Conservation (phyloP, 176 grass and related monocot genomes). For the Avena atlantica region DNA sequence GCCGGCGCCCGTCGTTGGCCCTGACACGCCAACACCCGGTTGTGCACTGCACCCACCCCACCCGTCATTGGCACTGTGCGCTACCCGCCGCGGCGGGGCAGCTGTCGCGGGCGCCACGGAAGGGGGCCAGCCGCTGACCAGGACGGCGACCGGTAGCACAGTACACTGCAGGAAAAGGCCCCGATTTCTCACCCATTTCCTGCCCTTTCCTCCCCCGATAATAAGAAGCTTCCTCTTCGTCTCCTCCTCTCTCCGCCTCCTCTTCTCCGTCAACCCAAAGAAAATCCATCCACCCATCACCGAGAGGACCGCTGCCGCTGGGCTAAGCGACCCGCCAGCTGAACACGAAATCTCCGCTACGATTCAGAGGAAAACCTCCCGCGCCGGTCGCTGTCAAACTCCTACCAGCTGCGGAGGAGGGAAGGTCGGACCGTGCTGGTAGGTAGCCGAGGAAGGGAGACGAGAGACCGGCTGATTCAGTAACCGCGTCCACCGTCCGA, state of each 20-base stretch:
- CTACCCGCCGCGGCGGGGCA: slow-evolving; percentile 7
- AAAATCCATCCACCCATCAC: background rate
- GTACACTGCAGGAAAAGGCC: background rate
- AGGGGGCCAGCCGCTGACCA: slow-evolving; percentile 17
- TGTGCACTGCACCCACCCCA: background rate
- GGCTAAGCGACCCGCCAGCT: background rate
- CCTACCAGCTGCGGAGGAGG: background rate
- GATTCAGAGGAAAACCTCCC: background rate
- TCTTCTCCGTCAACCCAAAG: slow-evolving; percentile 13
- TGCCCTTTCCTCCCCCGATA: background rate
- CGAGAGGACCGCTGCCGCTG: background rate
- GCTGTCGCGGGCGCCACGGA: background rate
- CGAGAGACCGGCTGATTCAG: background rate
- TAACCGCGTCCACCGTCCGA: background rate
- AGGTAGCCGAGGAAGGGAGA: background rate
- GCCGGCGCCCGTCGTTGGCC: background rate
- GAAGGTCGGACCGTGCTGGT: background rate
- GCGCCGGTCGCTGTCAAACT: too few relatives aligned
- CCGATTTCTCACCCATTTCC: slow-evolving; percentile 53
- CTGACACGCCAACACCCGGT: background rate
- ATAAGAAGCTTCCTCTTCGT: slow-evolving; percentile 54
- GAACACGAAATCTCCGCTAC: background rate
- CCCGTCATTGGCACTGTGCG: slow-evolving; percentile 14
- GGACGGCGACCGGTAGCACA: slow-evolving; percentile 34
- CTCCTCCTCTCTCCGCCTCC: background rate